Base-by-base conservation (phyloP, 148 eudicot genomes). In the Linanthus parryae region DNA sequence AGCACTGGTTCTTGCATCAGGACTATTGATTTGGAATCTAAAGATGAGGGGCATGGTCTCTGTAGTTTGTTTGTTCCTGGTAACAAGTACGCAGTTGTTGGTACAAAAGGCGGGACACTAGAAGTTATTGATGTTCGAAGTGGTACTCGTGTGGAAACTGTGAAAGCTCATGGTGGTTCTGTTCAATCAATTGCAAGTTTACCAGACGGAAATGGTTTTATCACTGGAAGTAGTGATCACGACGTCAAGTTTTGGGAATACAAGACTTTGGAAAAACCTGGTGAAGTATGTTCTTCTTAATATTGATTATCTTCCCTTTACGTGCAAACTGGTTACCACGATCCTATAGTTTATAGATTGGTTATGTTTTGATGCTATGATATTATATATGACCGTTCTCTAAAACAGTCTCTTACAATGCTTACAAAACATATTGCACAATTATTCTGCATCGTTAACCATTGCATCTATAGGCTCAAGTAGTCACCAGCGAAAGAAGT, bases 191-290 rank as follows among this genome's bases (percentile, higher is more conserved):
- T 92, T 63, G 73, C 70, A 39, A 53, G 79, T 29, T 47, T 80
- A 45, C 80, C 90, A 34, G 90, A 84, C 74, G 87, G 75, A 40
- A 73, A 61, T 48, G 95, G 99, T 45, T 84, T 92, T 66, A 69
- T 87, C 38, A 84, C 85, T n/a, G 99, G 99, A 63, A 87, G 99
- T 67, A 57, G 83, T 56, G 99, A 87, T 62, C 90, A 84, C 18
- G 99, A 92, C 65, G 81, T 92, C 45, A 92, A 92, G 75, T 84
- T 87, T 54, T 92, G 99, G 99, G 85, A 84, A 23, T 92, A 84
- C 65, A 54, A 68, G 52, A 66, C 50, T 36, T 42, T 44, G 24
- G 57, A 78, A 54, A 80, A 72, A 54, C 34, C 84, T 57, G 81
- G 81, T 54, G 76, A 77, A 39, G 94, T 85, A 45, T 52, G 87